Percentiles rank a stretch among this genome's conserved stretches.
phyloP scores from a whole-genome alignment of 768 basidiomycete genomes.

The Pulveroboletus sp. region DNA sequence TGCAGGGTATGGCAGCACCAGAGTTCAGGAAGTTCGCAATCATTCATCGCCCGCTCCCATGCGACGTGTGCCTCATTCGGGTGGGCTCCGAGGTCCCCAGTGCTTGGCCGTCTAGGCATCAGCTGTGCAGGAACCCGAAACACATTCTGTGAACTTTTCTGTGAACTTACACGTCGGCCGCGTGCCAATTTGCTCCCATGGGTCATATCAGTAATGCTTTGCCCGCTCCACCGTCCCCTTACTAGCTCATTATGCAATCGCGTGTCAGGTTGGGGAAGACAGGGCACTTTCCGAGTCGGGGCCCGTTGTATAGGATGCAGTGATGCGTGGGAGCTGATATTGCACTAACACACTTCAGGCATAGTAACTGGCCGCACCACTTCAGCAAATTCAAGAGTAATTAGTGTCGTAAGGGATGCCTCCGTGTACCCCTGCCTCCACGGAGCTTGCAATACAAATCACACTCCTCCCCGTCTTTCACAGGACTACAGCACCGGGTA shows the following conservation, averaged over 20 bases:
- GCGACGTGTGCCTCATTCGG: not conserved
- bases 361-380: constrained; percentile 1
- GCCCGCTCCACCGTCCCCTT: constrained; percentile 6
- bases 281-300: not conserved
- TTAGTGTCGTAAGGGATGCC: constrained; percentile 2
- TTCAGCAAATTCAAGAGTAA: not conserved
- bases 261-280: not conserved
- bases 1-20: not conserved
- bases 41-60: not conserved
- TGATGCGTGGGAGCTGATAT: constrained; percentile 8
- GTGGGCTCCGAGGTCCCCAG: not conserved
- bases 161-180: not conserved
- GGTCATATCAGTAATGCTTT: not conserved
- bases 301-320: not conserved
- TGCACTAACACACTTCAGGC: constrained; percentile 1
- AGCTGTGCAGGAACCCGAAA: constrained; percentile 3
- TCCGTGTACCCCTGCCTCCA: not conserved
- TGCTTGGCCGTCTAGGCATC: not conserved
- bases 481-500: constrained; percentile 34
- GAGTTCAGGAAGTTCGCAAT: not conserved
- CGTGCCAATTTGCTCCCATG: not conserved
- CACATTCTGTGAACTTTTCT: not conserved
- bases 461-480: constrained; percentile 11
- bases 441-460: not conserved
- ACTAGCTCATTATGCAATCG: not conserved